Conservation (phyloP, 192 early-diverging fungal genomes). For the Coemansia javaensis region DNA sequence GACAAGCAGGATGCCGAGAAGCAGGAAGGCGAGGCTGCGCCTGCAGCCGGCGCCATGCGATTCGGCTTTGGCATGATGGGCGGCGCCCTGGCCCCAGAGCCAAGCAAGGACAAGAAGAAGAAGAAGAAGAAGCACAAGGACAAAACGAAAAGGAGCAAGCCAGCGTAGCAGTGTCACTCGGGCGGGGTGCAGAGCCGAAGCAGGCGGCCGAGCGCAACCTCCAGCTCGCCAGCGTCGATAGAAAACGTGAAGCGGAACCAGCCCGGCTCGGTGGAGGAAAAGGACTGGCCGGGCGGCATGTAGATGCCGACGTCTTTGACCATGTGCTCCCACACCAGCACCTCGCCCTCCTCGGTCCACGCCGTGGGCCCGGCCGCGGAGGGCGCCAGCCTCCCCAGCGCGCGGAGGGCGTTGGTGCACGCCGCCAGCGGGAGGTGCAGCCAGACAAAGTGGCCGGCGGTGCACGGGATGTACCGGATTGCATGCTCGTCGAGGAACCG, state of each 20-base stretch:
- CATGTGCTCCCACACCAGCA: slow-evolving; percentile 46
- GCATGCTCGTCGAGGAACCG: slow-evolving; percentile 40
- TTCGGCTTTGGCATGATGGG: slow-evolving; percentile 40
- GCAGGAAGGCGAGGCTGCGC: not conserved
- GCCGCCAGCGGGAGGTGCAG: slow-evolving; percentile 31
- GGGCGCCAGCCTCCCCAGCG: slow-evolving; percentile 3
- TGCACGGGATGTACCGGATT: slow-evolving; percentile 56
- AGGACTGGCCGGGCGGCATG: slow-evolving; percentile 63
- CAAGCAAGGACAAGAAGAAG: slow-evolving; percentile 1
- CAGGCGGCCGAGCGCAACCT: slow-evolving; percentile 51
- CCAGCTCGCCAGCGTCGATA: slow-evolving; percentile 44
- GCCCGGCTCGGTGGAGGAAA: slow-evolving; percentile 55
- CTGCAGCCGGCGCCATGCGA: no score
- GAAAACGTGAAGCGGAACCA: slow-evolving; percentile 67
- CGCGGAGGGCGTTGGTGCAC: slow-evolving; percentile 44
- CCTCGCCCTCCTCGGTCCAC: slow-evolving; percentile 50
- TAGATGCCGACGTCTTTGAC: slow-evolving; percentile 58
- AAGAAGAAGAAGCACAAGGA: slow-evolving; percentile 4
- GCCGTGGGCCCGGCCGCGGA: not conserved
- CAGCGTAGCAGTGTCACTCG: not conserved
- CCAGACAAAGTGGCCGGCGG: slow-evolving; percentile 72
- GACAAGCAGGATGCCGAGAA: not conserved
- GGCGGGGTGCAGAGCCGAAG: not conserved
- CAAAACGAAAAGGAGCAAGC: slow-evolving; percentile 2
- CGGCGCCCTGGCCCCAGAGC: not conserved